Percentiles rank a stretch among this genome's conserved stretches.
These are phyloP conservation scores for Nicotiana obtusifolia DNA, from an alignment of 257 asterid genomes.

Conservation along the genomic window DNA sequence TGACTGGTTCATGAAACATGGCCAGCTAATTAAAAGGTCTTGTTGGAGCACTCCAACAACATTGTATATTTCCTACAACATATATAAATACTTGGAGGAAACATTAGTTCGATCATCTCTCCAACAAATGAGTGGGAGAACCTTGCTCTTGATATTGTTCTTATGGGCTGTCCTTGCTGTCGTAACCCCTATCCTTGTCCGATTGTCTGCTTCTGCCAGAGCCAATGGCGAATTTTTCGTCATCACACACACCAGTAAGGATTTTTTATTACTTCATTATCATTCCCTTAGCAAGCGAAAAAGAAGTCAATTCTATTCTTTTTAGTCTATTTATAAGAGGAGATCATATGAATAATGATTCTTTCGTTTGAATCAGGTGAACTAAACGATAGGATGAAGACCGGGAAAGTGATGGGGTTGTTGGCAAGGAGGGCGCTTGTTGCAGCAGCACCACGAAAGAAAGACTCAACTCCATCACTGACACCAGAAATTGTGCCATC, in stretches of 20 bases:
- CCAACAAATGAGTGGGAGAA: slow-evolving; percentile 63
- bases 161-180: slow-evolving; percentile 72
- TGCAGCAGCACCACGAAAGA: slow-evolving; percentile 8
- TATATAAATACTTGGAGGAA: slow-evolving; percentile 2
- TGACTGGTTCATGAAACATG: slow-evolving; percentile 31
- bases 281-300: neutral
- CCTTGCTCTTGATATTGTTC: slow-evolving; percentile 45
- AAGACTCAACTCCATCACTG: slow-evolving; percentile 16
- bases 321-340: neutral
- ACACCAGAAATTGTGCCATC: slow-evolving; percentile 5
- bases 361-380: slow-evolving; percentile 27
- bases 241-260: slow-evolving; percentile 22
- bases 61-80: neutral
- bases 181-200: slow-evolving; percentile 63
- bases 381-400: slow-evolving; percentile 13
- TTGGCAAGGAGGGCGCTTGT: slow-evolving; percentile 61
- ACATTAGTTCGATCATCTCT: slow-evolving; percentile 15
- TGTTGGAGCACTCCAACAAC: neutral
- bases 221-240: slow-evolving; percentile 20
- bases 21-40: slow-evolving; percentile 52
- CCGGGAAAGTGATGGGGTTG: neutral
- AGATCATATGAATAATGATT: neutral
- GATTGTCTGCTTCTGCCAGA: slow-evolving; percentile 62
- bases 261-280: neutral
- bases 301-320: neutral